Evolutionary conservation across 192 early-diverging fungal genomes (phyloP).

Genomic region (Funneliformis geosporum): DNA sequence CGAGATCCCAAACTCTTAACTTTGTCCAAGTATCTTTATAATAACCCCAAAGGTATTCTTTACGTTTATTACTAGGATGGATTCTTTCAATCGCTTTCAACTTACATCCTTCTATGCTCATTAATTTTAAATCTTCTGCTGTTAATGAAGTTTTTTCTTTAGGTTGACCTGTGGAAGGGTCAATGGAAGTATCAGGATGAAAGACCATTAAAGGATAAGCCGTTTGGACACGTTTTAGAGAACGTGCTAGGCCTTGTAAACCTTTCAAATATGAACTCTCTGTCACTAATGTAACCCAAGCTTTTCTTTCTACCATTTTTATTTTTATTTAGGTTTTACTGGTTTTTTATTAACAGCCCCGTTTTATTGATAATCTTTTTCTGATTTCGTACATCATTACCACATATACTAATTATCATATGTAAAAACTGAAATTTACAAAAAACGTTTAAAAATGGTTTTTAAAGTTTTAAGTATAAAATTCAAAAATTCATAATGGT

Average conservation of each 20-base stretch:
- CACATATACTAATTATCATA: too few species aligned
- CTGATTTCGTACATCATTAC: too few species aligned
- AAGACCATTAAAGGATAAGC: neutral
- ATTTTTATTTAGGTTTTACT: neutral
- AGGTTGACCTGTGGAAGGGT: neutral
- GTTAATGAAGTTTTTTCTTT: neutral
- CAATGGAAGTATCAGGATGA: neutral
- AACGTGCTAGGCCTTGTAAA: neutral
- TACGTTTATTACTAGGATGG: neutral
- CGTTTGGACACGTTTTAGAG: neutral
- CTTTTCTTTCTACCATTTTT: neutral
- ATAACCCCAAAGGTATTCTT: constrained; percentile 29
- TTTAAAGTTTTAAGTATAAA: neutral
- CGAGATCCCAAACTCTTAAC: constrained; percentile 65
- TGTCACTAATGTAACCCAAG: constrained; percentile 1
- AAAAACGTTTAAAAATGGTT: too few species aligned
- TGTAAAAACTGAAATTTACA: too few species aligned
- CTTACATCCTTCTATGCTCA: neutral
- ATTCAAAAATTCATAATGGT: neutral
- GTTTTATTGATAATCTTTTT: too few species aligned
- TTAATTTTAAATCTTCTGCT: neutral
- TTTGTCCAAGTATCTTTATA: constrained; percentile 61
- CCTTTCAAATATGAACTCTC: neutral
- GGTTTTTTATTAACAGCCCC: too few species aligned
- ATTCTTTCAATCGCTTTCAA: neutral